phyloP scores from a whole-genome alignment of 2,329 filamentous ascomycete genomes.

The Periconia macrospinosa region DNA sequence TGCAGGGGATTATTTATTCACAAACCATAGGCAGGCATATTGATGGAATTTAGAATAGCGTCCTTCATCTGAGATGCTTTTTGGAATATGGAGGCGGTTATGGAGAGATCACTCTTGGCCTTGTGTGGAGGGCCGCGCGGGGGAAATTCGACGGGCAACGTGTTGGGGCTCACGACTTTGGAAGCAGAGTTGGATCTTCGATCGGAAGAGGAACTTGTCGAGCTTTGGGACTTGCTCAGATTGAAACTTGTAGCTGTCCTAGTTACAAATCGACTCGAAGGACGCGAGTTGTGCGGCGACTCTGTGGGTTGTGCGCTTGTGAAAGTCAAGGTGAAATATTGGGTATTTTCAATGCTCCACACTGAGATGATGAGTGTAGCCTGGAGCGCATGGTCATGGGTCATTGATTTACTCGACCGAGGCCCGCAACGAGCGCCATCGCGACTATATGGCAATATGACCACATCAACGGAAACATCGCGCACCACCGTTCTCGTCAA shows the following conservation, averaged over 20 bases:
- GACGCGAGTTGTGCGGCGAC: constrained; percentile 11
- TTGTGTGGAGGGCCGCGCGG: constrained; percentile 67
- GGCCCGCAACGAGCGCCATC: constrained; percentile 11
- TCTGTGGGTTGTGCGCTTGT: constrained; percentile 56
- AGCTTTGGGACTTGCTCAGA: constrained; percentile 38
- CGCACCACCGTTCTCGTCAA: constrained; percentile 49
- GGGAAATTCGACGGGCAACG: constrained; percentile 64
- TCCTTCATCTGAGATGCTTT: constrained; percentile 78
- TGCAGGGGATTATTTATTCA: background rate
- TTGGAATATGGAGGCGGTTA: constrained; percentile 67
- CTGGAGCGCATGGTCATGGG: constrained; percentile 47
- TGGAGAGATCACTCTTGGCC: constrained; percentile 50
- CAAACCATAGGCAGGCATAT: constrained; percentile 67
- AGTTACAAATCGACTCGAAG: constrained; percentile 46
- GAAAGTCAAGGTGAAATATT: constrained; percentile 75
- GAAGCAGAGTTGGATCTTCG: constrained; percentile 39
- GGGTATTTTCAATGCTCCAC: constrained; percentile 69
- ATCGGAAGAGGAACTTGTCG: constrained; percentile 45
- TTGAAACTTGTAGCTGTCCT: constrained; percentile 40
- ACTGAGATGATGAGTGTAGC: constrained; percentile 78
- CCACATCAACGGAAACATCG: constrained; percentile 69
- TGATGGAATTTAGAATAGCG: constrained; percentile 73
- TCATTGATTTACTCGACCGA: constrained; percentile 3
- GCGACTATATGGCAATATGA: constrained; percentile 55
- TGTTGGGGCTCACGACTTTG: constrained; percentile 54